Evolutionary conservation across 257 asterid species (phyloP).

Genomic region (Catharanthus roseus): DNA sequence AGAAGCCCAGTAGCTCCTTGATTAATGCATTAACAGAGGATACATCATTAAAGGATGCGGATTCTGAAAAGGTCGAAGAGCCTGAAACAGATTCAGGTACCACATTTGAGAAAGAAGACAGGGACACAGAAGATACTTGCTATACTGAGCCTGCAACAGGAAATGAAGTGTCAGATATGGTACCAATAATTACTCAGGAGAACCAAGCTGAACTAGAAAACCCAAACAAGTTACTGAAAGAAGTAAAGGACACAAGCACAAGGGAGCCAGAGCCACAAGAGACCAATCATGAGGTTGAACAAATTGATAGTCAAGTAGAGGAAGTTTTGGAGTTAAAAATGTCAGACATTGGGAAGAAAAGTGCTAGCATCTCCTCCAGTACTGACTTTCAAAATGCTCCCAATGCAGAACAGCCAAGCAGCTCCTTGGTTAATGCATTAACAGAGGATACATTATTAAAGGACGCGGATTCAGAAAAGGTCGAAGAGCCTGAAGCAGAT

Average conservation of each 20-base stretch:
- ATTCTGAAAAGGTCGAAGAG: not conserved
- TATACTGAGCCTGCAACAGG: not conserved
- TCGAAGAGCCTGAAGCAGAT: conserved; percentile 3
- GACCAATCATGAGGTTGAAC: not conserved
- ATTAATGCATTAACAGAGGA: conserved; percentile 1
- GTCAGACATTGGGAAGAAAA: not conserved
- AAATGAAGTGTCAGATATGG: not conserved
- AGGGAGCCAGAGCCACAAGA: not conserved
- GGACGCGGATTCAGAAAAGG: not conserved
- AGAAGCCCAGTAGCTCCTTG: not conserved
- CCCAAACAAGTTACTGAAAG: not conserved
- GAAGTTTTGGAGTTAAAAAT: not conserved
- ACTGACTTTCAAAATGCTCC: not conserved
- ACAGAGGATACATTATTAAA: not conserved
- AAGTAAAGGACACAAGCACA: not conserved
- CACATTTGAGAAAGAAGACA: not conserved
- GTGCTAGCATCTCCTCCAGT: not conserved
- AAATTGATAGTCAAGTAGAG: not conserved
- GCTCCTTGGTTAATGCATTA: not conserved
- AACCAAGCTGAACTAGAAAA: conserved; percentile 3
- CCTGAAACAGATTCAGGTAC: conserved; percentile 9
- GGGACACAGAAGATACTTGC: not conserved
- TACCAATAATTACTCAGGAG: not conserved
- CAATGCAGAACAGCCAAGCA: not conserved
- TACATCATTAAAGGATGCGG: not conserved